Evolutionary conservation across 169 alveolate genomes (phyloP).

Genomic region (Plasmodium gallinaceum): DNA sequence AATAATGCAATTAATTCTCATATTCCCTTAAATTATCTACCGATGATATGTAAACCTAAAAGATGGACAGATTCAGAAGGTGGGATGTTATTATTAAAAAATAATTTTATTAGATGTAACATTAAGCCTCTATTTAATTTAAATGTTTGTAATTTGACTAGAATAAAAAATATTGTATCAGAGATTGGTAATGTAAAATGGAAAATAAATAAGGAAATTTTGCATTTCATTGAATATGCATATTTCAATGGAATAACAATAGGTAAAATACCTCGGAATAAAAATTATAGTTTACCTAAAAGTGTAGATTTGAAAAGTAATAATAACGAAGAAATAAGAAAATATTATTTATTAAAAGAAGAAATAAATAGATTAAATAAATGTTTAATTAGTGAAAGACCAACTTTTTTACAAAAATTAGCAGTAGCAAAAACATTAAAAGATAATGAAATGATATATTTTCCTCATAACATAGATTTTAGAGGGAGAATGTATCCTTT

Average conservation of each 20-base stretch:
- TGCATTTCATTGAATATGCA: conserved; percentile 72
- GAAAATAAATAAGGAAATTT: conserved; percentile 80
- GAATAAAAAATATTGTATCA: conserved; percentile 80
- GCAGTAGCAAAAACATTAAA: conserved; percentile 91
- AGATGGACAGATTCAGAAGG: conserved; percentile 82
- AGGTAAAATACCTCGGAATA: conserved; percentile 45
- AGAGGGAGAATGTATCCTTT: conserved; percentile 98
- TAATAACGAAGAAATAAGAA: conserved; percentile 42
- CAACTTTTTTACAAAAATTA: conserved; percentile 83
- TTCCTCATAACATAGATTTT: conserved; percentile 98
- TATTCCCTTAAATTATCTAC: conserved; percentile 80
- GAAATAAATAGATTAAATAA: conserved; percentile 78
- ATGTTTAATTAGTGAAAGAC: conserved; percentile 80
- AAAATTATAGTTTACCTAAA: conserved; percentile 60
- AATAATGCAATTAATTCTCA: conserved; percentile 82
- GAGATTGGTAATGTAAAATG: conserved; percentile 82
- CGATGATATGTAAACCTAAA: conserved; percentile 86
- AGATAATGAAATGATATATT: conserved; percentile 89
- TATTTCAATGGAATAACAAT: conserved; percentile 76
- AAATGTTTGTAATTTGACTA: conserved; percentile 81
- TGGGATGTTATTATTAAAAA: conserved; percentile 81
- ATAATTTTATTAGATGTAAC: conserved; percentile 82
- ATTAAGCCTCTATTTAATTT: conserved; percentile 80
- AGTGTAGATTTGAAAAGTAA: conserved; percentile 33
- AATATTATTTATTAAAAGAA: conserved; percentile 45